Evolutionary conservation across 164 flowering plant species (phyloP).

Genomic region (Taxillus chinensis): DNA sequence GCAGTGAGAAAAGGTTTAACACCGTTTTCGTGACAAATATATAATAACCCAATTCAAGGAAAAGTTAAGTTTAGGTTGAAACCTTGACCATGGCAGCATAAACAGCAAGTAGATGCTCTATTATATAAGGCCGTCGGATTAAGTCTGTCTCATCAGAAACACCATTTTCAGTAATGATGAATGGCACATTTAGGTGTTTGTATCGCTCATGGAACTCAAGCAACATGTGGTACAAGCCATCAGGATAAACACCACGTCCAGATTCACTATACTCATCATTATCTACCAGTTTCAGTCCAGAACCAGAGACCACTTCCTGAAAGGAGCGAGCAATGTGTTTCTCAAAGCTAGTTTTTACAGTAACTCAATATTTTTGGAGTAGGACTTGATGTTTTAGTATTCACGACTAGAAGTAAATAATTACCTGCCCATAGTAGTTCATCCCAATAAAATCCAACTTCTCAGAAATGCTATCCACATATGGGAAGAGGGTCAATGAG

Average conservation of each 20-base stretch:
- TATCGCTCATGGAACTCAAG: conserved; percentile 91
- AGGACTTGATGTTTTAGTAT: not conserved
- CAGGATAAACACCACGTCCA: conserved; percentile 94
- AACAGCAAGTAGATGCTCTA: conserved; percentile 86
- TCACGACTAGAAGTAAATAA: conserved; percentile 3
- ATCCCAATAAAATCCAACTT: conserved; percentile 88
- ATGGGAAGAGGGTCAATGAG: conserved; percentile 72
- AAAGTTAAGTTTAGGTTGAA: conserved; percentile 11
- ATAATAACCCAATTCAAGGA: not conserved
- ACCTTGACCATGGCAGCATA: conserved; percentile 85
- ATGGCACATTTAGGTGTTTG: conserved; percentile 68
- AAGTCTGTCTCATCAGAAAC: conserved; percentile 84
- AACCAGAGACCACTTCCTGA: conserved; percentile 76
- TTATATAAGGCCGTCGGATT: conserved; percentile 74
- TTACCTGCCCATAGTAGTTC: conserved; percentile 97
- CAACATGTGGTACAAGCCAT: conserved; percentile 80
- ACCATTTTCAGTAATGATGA: conserved; percentile 86
- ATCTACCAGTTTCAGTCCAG: conserved; percentile 79
- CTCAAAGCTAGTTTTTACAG: not conserved
- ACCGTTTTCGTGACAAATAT: not conserved
- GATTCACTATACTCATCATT: conserved; percentile 95
- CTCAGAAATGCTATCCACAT: conserved; percentile 52
- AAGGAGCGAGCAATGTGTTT: conserved; percentile 4
- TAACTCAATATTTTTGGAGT: not conserved
- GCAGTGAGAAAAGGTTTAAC: not conserved